Evolutionary conservation across 2,329 filamentous ascomycete species (phyloP).

Genomic region (Bipolaris oryzae): DNA sequence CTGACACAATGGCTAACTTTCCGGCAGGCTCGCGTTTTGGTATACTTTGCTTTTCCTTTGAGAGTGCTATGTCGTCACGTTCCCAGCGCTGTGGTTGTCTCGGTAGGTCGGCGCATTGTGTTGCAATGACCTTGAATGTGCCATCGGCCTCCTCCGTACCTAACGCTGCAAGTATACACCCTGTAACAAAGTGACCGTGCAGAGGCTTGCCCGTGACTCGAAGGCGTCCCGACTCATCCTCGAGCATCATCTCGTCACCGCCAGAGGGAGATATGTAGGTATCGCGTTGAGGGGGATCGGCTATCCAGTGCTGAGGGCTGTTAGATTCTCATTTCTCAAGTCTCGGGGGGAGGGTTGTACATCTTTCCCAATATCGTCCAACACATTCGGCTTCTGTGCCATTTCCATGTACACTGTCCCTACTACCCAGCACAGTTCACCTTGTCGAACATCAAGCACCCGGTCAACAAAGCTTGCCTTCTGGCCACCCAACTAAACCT

Average conservation of each 20-base stretch:
- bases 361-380: conserved; percentile 94
- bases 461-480: conserved; percentile 77
- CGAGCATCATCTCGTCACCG: conserved; percentile 79
- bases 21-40: conserved; percentile 56
- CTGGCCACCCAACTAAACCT: conserved; percentile 69
- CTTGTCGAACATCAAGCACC: conserved; percentile 93
- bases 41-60: conserved; percentile 44
- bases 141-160: conserved; percentile 92
- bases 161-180: conserved; percentile 91
- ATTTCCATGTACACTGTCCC: conserved; percentile 98
- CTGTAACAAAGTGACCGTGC: conserved; percentile 78
- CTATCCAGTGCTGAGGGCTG: conserved; percentile 76
- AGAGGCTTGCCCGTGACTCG: conserved; percentile 75
- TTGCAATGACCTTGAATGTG: conserved; percentile 89
- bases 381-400: conserved; percentile 91
- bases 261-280: conserved; percentile 73
- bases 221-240: conserved; percentile 93
- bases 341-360: conserved; percentile 52
- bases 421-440: conserved; percentile 91
- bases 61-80: conserved; percentile 59
- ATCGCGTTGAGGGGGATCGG: conserved; percentile 74
- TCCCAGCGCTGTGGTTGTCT: conserved; percentile 83
- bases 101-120: conserved; percentile 85
- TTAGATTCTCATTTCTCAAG: conserved; percentile 9
- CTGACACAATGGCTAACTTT: conserved; percentile 89